Evolutionary conservation across 805 yeast genomes (phyloP), one percentile per base, ranked within the genome.

Genomic region (Schizosaccharomyces osmophilus): DNA sequence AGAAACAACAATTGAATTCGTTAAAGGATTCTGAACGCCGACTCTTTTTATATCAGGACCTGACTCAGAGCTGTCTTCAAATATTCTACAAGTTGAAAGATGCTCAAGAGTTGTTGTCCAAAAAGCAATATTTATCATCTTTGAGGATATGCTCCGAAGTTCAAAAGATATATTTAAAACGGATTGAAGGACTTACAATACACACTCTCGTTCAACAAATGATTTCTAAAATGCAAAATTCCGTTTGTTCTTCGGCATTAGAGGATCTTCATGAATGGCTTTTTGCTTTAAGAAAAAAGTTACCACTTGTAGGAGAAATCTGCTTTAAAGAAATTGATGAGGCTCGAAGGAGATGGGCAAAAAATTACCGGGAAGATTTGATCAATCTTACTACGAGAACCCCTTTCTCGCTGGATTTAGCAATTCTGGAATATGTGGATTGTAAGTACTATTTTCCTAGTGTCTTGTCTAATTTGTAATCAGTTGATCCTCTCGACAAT

Each of bases 401-500:
- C 15, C 32, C 57, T 17, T 24, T 24, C 8, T 51, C 57, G 4
- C 36, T 51, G 36, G 36, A 51, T 24, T 29, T 51, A 29, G 31
- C 31, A 24, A 19, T 51, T 17, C 2, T 51, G 17, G 36, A 51
- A 24, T 19, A 17, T 17, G 36, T 51, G 17, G 57, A 51, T 29
- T 51, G 57, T 51, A 51, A 24, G 57, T 29, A 24, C 32, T 9
- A 22, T 22, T 24, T 29, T 11, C 17, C 2, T 51, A 8, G 13
- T 11, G 1, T 5, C 8, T 51, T 51, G 22, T 17, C 26, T 51
- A 51, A 57, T 31, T n/a, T n/a, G 15, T 29, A 15, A 29, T 41
- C 29, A 22, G 43, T 57, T 57, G 31, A 39, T 22, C 48, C 82
- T 2, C 71, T 83, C 59, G 73, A 75, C 6, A 79, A 77, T 60